Evolutionary conservation across 768 basidiomycete genomes (phyloP).

Genomic region (Gloeophyllum trabeum): DNA sequence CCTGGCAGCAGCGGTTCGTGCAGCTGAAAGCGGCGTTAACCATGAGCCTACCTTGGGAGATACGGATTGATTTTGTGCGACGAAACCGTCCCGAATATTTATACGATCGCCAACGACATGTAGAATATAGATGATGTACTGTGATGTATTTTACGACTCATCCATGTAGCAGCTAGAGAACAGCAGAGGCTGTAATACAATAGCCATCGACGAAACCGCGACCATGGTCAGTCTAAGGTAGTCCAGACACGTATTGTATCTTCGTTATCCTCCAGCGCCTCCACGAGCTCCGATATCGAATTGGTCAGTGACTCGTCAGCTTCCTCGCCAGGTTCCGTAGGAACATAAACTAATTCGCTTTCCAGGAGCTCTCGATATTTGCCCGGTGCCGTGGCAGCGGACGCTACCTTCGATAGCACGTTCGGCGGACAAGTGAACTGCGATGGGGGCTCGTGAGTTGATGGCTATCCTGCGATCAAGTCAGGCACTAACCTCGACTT

Average conservation of each 20-base stretch:
- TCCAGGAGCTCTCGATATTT: constrained; percentile 27
- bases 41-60: background rate
- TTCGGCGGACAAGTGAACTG: constrained; percentile 37
- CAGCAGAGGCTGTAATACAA: too few relatives aligned
- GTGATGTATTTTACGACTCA: too few relatives aligned
- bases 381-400: constrained; percentile 18
- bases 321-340: constrained; percentile 27
- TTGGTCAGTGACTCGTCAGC: constrained; percentile 25
- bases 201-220: too few relatives aligned
- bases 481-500: constrained; percentile 19
- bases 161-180: too few relatives aligned
- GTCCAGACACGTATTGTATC: constrained; percentile 54
- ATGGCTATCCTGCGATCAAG: background rate
- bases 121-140: too few relatives aligned
- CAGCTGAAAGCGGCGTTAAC: constrained; percentile 14
- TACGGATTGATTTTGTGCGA: too few relatives aligned
- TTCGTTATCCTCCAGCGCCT: constrained; percentile 42
- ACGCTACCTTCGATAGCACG: constrained; percentile 25
- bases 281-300: constrained; percentile 32
- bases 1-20: constrained; percentile 16
- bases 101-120: too few relatives aligned
- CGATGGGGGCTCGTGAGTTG: background rate
- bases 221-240: constrained; percentile 29
- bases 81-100: too few relatives aligned
- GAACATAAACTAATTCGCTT: constrained; percentile 45